Base-by-base conservation (phyloP, 495 filamentous ascomycete genomes). In the Geopyxis carbonaria region DNA sequence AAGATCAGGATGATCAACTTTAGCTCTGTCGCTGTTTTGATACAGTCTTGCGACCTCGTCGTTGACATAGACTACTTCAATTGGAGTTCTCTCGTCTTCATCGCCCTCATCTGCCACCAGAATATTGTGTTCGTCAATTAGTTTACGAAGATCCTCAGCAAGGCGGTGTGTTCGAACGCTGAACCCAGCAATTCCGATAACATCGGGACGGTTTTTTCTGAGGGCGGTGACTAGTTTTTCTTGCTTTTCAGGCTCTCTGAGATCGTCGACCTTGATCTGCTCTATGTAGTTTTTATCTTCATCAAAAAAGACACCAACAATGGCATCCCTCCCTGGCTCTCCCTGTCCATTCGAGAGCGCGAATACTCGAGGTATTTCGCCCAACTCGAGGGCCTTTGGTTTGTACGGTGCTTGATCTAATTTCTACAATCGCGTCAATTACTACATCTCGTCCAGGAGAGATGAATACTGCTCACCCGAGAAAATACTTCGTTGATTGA, bases 341-440 rank as follows among this genome's bases (percentile, higher is more conserved):
- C 81, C 83, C 53, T 70, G 69, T 37, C 89, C 89, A 45, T 81
- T 86, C 2, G 85, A 83, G 13, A 97, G 55, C 1, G 83, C 68
- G 21, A 97, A 71, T 22, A 93, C 83, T 19, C 87, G 77, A 18
- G 89, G 85, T 4, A 75, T 70, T 11, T 87, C 93, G 11, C 89
- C 89, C 27, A 91, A 63, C 8, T 78, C 65, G 75, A 93, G 80
- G n/a, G 84, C 87, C 57, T 83, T 82, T 11, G 91, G 86, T 51
- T 93, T 92, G 60, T 86, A 85, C 2, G 89, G 87, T 9, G 89
- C 84, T 59, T 97, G 89, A 55, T 97, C 91, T 22, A 97, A 72
- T 50, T 78, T 76, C 61, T 56, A 18, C 16, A 40, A 37, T 25
- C 16, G 31, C 29, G 10, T n/a, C 20, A 23, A 22, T 21, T 10